phyloP scores from a whole-genome alignment of 2,329 filamentous ascomycete genomes.

The Talaromyces sp. region DNA sequence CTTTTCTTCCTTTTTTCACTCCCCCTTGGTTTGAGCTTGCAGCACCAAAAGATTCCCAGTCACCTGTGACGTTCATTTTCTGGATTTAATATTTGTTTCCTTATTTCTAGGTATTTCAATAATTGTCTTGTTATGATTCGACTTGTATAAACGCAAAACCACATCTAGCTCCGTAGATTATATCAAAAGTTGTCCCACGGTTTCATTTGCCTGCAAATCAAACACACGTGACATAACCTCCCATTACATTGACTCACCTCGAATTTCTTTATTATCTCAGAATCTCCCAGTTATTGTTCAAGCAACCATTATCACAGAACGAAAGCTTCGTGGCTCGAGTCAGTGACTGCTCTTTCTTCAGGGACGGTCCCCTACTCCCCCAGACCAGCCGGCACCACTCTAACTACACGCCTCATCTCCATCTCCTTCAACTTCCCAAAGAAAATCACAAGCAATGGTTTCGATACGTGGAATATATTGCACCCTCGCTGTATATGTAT shows the following conservation, averaged over 20 bases:
- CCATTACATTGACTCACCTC: not conserved
- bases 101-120: conserved; percentile 15
- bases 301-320: not conserved
- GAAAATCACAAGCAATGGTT: no score
- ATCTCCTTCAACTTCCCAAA: no score
- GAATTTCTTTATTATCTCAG: not conserved
- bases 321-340: not conserved
- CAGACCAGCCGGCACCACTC: no score
- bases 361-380: not conserved
- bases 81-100: conserved; percentile 25
- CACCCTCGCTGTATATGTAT: no score
- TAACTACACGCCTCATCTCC: no score
- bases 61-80: conserved; percentile 18
- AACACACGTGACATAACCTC: no score
- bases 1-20: conserved; percentile 22
- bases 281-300: not conserved
- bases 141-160: not conserved
- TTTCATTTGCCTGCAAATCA: no score
- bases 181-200: no score
- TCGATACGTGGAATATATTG: no score
- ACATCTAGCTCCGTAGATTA: no score
- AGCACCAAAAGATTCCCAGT: conserved; percentile 19
- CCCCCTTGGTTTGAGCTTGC: conserved; percentile 16
- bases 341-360: not conserved
- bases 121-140: conserved; percentile 22